These are phyloP conservation scores for Jacaranda mimosifolia DNA, from an alignment of 257 asterid species.

Conservation along the genomic window DNA sequence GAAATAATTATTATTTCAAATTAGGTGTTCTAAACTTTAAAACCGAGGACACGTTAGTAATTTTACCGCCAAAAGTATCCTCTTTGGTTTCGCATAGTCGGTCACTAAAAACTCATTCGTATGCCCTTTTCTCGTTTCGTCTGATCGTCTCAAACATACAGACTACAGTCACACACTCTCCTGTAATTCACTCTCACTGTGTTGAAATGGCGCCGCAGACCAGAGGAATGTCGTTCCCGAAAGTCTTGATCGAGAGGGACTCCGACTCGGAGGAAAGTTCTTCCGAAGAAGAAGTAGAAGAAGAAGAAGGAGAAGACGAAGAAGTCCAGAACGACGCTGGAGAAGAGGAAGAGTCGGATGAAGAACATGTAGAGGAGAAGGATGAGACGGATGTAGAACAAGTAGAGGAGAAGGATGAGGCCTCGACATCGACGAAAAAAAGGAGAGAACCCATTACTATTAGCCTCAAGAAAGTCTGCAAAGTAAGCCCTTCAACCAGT, in stretches of 20 bases:
- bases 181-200: not conserved
- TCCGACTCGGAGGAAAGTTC: slow-evolving; percentile 83
- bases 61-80: too few species aligned
- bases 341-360: slow-evolving; percentile 51
- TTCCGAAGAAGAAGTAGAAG: slow-evolving; percentile 50
- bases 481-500: slow-evolving; percentile 49
- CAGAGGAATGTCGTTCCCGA: slow-evolving; percentile 67
- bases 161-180: not conserved
- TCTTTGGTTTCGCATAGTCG: too few species aligned
- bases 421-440: slow-evolving; percentile 43
- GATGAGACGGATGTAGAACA: slow-evolving; percentile 35
- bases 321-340: slow-evolving; percentile 41
- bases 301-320: slow-evolving; percentile 35
- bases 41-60: too few species aligned
- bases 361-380: slow-evolving; percentile 37
- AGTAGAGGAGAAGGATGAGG: slow-evolving; percentile 42
- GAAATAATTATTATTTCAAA: too few species aligned
- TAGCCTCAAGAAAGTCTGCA: slow-evolving; percentile 87
- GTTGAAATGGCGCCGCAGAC: slow-evolving; percentile 75
- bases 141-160: too few species aligned
- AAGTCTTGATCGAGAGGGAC: slow-evolving; percentile 73
- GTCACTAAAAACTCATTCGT: too few species aligned
- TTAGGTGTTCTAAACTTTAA: too few species aligned
- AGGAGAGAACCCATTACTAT: slow-evolving; percentile 72
- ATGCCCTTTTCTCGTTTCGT: not conserved